phyloP scores from a whole-genome alignment of 768 basidiomycete genomes.

The Serpula lacrymans region DNA sequence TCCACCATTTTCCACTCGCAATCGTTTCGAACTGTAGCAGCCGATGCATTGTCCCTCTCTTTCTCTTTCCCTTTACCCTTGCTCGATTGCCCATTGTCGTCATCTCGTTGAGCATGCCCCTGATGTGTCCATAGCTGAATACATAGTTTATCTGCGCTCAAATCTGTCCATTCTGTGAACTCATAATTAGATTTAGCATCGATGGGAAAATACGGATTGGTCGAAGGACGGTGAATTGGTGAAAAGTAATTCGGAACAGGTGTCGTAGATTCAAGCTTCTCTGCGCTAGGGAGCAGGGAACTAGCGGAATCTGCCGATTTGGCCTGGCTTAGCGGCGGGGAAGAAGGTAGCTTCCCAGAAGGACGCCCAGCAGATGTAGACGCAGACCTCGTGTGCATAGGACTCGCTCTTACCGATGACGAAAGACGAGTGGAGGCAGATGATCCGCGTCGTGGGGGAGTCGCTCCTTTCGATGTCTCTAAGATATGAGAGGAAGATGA shows the following conservation, averaged over 20 bases:
- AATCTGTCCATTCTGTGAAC: conserved; percentile 52
- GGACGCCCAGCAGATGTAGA: conserved; percentile 11
- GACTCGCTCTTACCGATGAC: conserved; percentile 13
- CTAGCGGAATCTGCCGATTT: conserved; percentile 15
- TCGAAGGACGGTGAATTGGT: conserved; percentile 75
- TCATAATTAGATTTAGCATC: conserved; percentile 50
- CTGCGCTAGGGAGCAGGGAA: conserved; percentile 8
- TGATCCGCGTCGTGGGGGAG: conserved; percentile 6
- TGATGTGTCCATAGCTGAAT: conserved; percentile 53
- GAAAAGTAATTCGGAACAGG: conserved; percentile 69
- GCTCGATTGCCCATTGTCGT: conserved; percentile 15
- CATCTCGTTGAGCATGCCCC: background rate
- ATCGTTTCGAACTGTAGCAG: conserved; percentile 19
- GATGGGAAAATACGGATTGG: conserved; percentile 71
- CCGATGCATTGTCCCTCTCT: conserved; percentile 18
- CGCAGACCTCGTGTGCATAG: conserved; percentile 11
- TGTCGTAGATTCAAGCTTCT: too few species aligned
- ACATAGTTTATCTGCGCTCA: conserved; percentile 48
- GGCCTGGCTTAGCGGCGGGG: conserved; percentile 20
- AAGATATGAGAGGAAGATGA: conserved; percentile 12
- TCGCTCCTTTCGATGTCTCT: conserved; percentile 15
- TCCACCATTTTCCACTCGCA: conserved; percentile 62
- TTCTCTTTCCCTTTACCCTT: conserved; percentile 47
- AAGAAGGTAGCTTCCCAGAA: conserved; percentile 21
- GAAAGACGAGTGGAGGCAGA: conserved; percentile 11